Evolutionary conservation across 2,329 filamentous ascomycete species (phyloP), one percentile per base, ranked within the genome.

Genomic region (Epichloe sibirici): DNA sequence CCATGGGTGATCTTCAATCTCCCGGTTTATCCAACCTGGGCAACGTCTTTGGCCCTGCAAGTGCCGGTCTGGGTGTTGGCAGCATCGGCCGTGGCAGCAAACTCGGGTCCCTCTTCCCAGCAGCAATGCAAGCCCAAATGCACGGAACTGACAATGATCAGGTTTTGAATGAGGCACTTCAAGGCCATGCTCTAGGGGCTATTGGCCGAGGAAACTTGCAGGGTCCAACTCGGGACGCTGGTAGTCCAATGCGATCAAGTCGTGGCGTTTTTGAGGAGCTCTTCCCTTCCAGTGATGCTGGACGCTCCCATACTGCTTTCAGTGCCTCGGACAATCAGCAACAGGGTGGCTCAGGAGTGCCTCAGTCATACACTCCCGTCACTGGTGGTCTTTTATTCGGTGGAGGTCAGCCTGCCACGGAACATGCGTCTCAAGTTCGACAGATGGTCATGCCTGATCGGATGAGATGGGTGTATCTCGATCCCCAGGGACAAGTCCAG

Each of bases 391-490:
- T 71, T 28, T 59, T 66, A 3, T 70, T 71, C 53, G 63, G 68
- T 12, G 65, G 62, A 7, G 69, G 66, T 28, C 61, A 70, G 23
- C 59, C 59, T 1, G 64, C 62, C 4, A 74, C 78, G 23, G 74
- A 81, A 13, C 76, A 81, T n/a, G 74, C 82, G 5, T 79, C 79
- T 48, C 85, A 90, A 57, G 78, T 88, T 57, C 84, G 89, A 15
- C 90, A 86, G 45, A 97, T 98, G 90, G 91, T 98, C 5, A 97
- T 98, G 93, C 93, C 93, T 2, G 93, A 98, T 67, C 80, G 94
- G 13, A 98, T 98, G 90, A 80, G 91, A 61, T 98, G 93, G 93
- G 91, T 96, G 17, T 98, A 98, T 65, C 83, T 94, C 50, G 93
- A 98, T 65, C 93, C 93, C 5, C 88, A 95, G 65, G 90, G 90